phyloP scores from a whole-genome alignment of 192 early-diverging fungal genomes.

The Entomortierella beljakovae region DNA sequence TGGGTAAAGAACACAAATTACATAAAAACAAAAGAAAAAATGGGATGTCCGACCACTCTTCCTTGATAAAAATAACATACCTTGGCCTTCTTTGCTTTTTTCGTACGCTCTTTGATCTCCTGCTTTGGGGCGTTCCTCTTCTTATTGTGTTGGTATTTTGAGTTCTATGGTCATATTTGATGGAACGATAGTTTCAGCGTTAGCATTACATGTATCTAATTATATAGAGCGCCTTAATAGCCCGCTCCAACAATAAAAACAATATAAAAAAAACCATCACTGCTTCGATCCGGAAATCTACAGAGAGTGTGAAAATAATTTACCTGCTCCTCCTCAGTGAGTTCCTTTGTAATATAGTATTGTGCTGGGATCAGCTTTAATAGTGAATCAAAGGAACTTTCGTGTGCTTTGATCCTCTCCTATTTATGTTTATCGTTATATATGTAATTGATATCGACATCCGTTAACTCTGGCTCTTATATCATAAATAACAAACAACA shows the following conservation, averaged over 20 bases:
- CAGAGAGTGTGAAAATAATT: constrained; percentile 10
- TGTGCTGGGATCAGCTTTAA: constrained; percentile 87
- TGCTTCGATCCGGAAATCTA: too few species aligned
- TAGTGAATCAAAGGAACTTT: constrained; percentile 77
- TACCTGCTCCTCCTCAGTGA: constrained; percentile 62
- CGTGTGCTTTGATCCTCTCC: constrained; percentile 73
- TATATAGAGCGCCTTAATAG: background rate
- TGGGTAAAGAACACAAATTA: background rate
- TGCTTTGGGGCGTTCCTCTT: constrained; percentile 84
- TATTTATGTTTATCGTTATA: constrained; percentile 16
- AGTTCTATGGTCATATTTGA: constrained; percentile 19
- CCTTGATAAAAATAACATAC: constrained; percentile 39
- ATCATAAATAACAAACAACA: too few species aligned
- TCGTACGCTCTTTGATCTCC: constrained; percentile 81
- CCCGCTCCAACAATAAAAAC: background rate
- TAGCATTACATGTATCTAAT: too few species aligned
- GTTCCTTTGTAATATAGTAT: constrained; percentile 79
- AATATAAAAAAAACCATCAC: background rate
- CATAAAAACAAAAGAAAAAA: background rate
- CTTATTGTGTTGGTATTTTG: constrained; percentile 84
- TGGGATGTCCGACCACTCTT: background rate
- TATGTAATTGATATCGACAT: background rate
- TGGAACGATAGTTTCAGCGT: too few species aligned
- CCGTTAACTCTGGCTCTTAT: background rate
- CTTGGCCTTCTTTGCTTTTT: constrained; percentile 88